Evolutionary conservation across 2,329 filamentous ascomycete genomes (phyloP).

Genomic region (Colletotrichum tamarilloi): DNA sequence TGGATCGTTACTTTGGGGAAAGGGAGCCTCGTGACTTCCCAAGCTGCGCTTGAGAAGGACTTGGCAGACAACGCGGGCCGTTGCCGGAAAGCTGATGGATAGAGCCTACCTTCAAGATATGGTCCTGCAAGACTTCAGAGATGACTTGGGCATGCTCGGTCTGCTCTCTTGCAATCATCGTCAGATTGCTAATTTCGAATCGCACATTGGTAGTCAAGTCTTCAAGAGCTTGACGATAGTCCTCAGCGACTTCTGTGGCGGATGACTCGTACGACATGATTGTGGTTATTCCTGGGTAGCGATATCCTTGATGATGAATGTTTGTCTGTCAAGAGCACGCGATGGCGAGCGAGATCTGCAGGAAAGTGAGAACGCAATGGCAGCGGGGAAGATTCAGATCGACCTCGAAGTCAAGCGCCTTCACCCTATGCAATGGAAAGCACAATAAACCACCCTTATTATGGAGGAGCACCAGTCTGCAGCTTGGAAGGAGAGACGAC

Average conservation of each 20-base stretch:
- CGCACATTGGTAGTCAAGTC: slow-evolving; percentile 91
- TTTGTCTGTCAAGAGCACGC: slow-evolving; percentile 34
- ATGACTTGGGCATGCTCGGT: slow-evolving; percentile 96
- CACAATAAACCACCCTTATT: slow-evolving; percentile 35
- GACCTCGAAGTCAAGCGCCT: slow-evolving; percentile 14
- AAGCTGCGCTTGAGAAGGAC: not conserved
- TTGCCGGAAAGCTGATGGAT: not conserved
- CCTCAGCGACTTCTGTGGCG: slow-evolving; percentile 89
- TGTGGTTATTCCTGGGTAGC: slow-evolving; percentile 7
- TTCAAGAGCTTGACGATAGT: slow-evolving; percentile 93
- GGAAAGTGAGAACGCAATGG: slow-evolving; percentile 10
- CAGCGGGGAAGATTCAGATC: slow-evolving; percentile 23
- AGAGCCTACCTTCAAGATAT: slow-evolving; percentile 89
- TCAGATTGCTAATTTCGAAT: slow-evolving; percentile 97
- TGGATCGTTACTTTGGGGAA: not conserved
- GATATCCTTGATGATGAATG: not conserved
- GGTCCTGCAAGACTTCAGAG: slow-evolving; percentile 87
- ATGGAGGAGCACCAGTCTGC: slow-evolving; percentile 17
- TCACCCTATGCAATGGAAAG: slow-evolving; percentile 32
- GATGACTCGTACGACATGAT: slow-evolving; percentile 63
- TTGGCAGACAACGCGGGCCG: not conserved
- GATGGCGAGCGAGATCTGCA: slow-evolving; percentile 25
- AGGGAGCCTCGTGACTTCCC: not conserved
- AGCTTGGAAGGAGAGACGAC: slow-evolving; percentile 25
- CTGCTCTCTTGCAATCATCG: slow-evolving; percentile 96